Base-by-base conservation (phyloP, 768 basidiomycete genomes). In the Amanita fuliginea region DNA sequence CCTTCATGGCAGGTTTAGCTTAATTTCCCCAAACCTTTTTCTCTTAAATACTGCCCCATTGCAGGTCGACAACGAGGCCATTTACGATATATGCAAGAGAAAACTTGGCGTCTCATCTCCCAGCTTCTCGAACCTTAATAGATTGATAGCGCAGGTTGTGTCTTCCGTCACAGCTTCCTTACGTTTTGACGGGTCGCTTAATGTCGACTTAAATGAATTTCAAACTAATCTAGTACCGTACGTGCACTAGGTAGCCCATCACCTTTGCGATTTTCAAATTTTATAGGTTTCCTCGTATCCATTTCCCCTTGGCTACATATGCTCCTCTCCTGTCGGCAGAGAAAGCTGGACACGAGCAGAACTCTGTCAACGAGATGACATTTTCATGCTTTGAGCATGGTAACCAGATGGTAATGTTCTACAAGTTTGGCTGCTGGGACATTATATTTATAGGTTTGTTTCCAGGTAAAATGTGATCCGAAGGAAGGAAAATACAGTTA, bases 1-100 rank as follows among this genome's bases (percentile, higher is more conserved):
- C 95, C 22, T 98, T 98, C 78, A 96, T 98, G 95, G 95, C 81
- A 54, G 30, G 71, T 51, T 46, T 9, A 4, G 18, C 28, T 9
- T 44, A 40, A 36, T 10, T 37, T 6, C 10, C 14, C 49, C 39
- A 51, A 44, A 11, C 19, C 45, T 33, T n/a, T n/a, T n/a, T 49
- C 33, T 34, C 40, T n/a, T 14, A 10, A 28, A 42, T 46, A 28
- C 32, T 36, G 5, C 11, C 39, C 44, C 42, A 36, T 41, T 54
- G 6, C 50, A 81, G 80, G 80, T 81, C 46, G 88, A 91, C 67
- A 92, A 91, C 63, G 86, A 92, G 71, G 89, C 86, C 79, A 87
- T 98, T 64, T 98, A 95, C 69, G 94, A 97, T 64, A 98, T 98
- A 64, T 98, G 95, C 88, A 94, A 96, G 77, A 83, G 86, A 69